Percentiles rank a stretch among this genome's conserved stretches.
These are phyloP conservation scores for Endogone sp. DNA, from an alignment of 192 early-diverging fungal genomes.

Conservation along the genomic window DNA sequence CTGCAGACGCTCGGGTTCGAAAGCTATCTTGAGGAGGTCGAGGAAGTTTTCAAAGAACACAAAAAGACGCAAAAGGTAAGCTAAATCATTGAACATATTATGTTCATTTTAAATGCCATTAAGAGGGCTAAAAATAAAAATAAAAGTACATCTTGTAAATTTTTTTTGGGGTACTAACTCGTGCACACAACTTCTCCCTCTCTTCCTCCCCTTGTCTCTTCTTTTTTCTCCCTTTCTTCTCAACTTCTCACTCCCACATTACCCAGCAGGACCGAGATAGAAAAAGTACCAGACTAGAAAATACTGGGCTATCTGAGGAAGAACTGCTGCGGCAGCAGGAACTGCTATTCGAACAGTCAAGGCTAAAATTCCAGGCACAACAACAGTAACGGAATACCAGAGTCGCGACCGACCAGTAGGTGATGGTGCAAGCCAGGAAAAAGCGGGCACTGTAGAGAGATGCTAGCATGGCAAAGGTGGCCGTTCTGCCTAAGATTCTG, in stretches of 20 bases:
- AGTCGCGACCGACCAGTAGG: too few relatives aligned
- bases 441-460: too few relatives aligned
- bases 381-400: too few relatives aligned
- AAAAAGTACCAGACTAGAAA: conserved; percentile 69
- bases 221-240: conserved; percentile 11
- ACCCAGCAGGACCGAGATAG: conserved; percentile 77
- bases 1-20: conserved; percentile 92
- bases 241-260: background rate
- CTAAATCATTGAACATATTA: background rate
- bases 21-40: conserved; percentile 82
- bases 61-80: conserved; percentile 75
- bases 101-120: too few relatives aligned
- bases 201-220: background rate
- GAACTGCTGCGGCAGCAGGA: conserved; percentile 83
- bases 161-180: background rate
- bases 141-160: background rate
- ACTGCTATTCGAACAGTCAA: conserved; percentile 85
- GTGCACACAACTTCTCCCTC: background rate
- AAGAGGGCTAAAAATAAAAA: too few relatives aligned
- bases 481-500: too few relatives aligned
- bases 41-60: conserved; percentile 87
- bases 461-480: too few relatives aligned
- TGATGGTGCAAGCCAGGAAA: too few relatives aligned
- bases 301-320: conserved; percentile 79
- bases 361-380: conserved; percentile 62